phyloP scores from a whole-genome alignment of 768 basidiomycete species.

The Lentinula raphanica region DNA sequence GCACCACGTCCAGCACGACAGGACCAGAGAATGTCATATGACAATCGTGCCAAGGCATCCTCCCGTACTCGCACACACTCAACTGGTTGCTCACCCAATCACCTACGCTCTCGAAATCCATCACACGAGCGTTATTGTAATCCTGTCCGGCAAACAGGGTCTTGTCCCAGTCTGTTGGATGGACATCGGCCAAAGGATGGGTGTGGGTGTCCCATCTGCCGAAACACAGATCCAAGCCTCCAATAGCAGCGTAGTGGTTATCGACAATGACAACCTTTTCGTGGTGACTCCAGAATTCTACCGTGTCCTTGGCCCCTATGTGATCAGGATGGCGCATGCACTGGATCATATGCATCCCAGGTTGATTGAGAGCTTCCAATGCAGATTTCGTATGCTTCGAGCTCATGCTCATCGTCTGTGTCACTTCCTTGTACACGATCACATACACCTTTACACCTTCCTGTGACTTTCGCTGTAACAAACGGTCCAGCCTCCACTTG shows the following conservation, averaged over 20 bases:
- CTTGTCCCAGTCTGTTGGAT: conserved; percentile 71
- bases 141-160: conserved; percentile 93
- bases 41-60: conserved; percentile 98
- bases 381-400: conserved; percentile 84
- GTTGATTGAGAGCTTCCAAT: conserved; percentile 76
- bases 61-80: conserved; percentile 58
- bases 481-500: conserved; percentile 83
- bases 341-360: conserved; percentile 52
- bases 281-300: conserved; percentile 90
- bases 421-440: conserved; percentile 94
- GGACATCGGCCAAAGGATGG: conserved; percentile 88
- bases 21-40: conserved; percentile 83
- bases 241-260: conserved; percentile 80
- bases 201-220: conserved; percentile 91
- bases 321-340: conserved; percentile 91
- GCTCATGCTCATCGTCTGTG: conserved; percentile 86
- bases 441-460: conserved; percentile 91
- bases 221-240: conserved; percentile 94
- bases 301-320: conserved; percentile 75
- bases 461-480: conserved; percentile 84
- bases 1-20: conserved; percentile 83
- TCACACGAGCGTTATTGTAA: conserved; percentile 84
- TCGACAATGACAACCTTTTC: conserved; percentile 91
- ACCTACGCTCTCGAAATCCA: conserved; percentile 81
- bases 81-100: conserved; percentile 69